Evolutionary conservation across 1,139 yeast species (phyloP), one percentile per base, ranked within the genome.

Genomic region (Taphrina deformans): DNA sequence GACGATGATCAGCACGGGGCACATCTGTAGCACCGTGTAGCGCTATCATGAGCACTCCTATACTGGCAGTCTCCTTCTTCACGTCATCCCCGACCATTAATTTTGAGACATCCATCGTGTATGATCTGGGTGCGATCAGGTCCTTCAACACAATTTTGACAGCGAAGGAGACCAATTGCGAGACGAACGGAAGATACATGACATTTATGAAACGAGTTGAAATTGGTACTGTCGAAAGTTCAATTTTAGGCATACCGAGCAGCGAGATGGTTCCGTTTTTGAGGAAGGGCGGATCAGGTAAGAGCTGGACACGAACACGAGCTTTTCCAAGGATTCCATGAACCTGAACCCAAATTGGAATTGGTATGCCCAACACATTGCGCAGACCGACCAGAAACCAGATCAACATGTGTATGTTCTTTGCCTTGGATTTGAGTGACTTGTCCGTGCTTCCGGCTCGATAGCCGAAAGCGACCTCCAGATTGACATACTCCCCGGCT

Each of bases 71-170:
- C 27, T 65, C 67, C 63, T 65, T 65, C 40, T 65, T 65, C 21
- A 65, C 62, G 48, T 55, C 65, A 29, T 65, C 67, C n/a, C 67
- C 67, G 56, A 62, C 62, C 55, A 65, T 50, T 4, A 62, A 40
- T 33, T 65, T 65, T 10, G 67, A 61, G 10, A 62, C 33, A 27
- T 65, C 67, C 21, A 65, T 45, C 7, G 65, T 62, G 24, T 60
- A 52, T 12, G 56, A 55, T 18, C 62, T 35, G 2, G 67, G 67
- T 31, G 65, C 62, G 21, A 65, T 62, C 38, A 60, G 53, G 23
- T 65, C 67, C 41, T 50, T 56, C 18, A 53, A 44, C 14, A 62
- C 63, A 12, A 60, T 62, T 16, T 61, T 55, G 23, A 65, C 64
- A 1, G 65, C 53, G 33, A 53, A 56, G 10, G 59, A 45, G 27